phyloP scores from a whole-genome alignment of 371 early-diverging fungal genomes.

The Saksenaea oblongispora region DNA sequence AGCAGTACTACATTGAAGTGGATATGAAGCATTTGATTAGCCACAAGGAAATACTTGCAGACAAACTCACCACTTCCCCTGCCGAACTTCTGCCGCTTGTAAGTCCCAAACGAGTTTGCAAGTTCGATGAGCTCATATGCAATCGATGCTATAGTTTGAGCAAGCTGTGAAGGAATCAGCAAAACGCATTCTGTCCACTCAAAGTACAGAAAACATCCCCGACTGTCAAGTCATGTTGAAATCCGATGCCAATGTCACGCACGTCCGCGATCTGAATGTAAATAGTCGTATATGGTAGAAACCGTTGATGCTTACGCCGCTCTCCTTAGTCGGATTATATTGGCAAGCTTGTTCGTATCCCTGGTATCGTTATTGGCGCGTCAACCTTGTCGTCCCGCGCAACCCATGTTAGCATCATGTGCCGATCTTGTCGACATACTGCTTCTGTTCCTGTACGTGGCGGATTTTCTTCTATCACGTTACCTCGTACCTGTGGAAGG shows the following conservation, averaged over 20 bases:
- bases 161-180: conserved; percentile 75
- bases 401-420: conserved; percentile 84
- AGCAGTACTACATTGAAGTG: conserved; percentile 81
- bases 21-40: conserved; percentile 82
- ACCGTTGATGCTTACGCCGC: background rate
- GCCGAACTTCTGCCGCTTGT: conserved; percentile 83
- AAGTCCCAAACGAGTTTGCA: conserved; percentile 10
- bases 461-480: conserved; percentile 81
- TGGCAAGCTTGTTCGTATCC: conserved; percentile 92
- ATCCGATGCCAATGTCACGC: conserved; percentile 81
- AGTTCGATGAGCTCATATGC: background rate
- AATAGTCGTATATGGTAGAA: background rate
- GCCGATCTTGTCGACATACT: conserved; percentile 83
- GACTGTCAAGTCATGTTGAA: conserved; percentile 88
- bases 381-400: conserved; percentile 90
- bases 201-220: conserved; percentile 56
- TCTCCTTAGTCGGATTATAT: conserved; percentile 77
- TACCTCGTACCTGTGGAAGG: conserved; percentile 90
- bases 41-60: conserved; percentile 82
- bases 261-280: conserved; percentile 86
- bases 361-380: conserved; percentile 98
- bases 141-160: conserved; percentile 71
- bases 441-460: conserved; percentile 79
- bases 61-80: conserved; percentile 75
- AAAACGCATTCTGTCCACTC: conserved; percentile 56